phyloP scores from a whole-genome alignment of 139 green algal species.

The Chlorella sp. region DNA sequence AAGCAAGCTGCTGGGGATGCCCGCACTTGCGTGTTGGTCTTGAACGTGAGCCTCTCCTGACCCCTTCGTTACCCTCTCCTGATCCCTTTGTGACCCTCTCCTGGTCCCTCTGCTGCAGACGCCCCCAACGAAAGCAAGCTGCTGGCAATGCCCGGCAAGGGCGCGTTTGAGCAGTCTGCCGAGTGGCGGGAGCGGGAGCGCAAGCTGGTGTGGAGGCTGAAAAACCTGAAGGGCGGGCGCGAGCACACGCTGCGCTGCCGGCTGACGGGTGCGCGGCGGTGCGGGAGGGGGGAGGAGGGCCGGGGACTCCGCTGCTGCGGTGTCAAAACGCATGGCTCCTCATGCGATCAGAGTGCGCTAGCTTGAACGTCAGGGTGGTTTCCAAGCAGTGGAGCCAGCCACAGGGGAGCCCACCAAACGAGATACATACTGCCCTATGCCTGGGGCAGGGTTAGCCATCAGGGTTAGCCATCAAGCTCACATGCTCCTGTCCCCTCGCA shows the following conservation, averaged over 20 bases:
- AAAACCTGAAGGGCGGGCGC: constrained; percentile 63
- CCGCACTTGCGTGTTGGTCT: too few species aligned
- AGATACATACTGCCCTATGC: too few species aligned
- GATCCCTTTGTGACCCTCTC: neutral
- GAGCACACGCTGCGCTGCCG: constrained; percentile 67
- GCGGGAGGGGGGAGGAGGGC: neutral
- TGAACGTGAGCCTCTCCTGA: too few species aligned
- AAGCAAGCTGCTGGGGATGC: neutral
- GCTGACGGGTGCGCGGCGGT: constrained; percentile 13
- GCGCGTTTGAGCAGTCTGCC: constrained; percentile 57
- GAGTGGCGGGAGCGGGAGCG: constrained; percentile 78
- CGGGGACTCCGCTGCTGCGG: too few species aligned
- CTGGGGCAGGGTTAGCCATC: too few species aligned
- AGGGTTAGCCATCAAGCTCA: too few species aligned
- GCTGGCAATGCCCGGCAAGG: constrained; percentile 27
- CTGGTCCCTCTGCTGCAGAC: neutral
- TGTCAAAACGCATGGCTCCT: too few species aligned
- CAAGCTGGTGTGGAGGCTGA: constrained; percentile 75
- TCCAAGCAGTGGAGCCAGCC: too few species aligned
- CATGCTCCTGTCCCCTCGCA: too few species aligned
- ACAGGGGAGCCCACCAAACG: too few species aligned
- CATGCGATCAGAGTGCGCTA: too few species aligned
- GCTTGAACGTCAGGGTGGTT: too few species aligned
- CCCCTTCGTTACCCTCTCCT: neutral
- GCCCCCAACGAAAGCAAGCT: constrained; percentile 32